Percentiles rank a stretch among this genome's conserved stretches.
phyloP scores from a whole-genome alignment of 2,329 filamentous ascomycete species.

The Dichotomopilus funicola region DNA sequence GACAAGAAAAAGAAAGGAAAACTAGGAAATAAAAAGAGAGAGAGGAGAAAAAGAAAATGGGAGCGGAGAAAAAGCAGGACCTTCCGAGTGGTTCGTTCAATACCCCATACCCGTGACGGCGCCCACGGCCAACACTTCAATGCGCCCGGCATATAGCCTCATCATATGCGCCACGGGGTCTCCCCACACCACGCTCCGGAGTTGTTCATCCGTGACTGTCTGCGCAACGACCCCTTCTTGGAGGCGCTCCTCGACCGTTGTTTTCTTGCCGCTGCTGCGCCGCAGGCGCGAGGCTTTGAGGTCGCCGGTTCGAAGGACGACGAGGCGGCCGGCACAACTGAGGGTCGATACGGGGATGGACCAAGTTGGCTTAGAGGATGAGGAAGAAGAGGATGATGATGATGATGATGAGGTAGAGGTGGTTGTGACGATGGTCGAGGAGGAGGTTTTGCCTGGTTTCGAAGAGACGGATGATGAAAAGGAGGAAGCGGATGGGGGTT shows the following conservation, averaged over 20 bases:
- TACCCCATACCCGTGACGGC: constrained; percentile 49
- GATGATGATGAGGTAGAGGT: background rate
- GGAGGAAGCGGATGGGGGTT: background rate
- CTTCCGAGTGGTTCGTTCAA: constrained; percentile 5
- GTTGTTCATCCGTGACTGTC: constrained; percentile 58
- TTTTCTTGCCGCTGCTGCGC: constrained; percentile 37
- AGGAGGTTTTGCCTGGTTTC: background rate
- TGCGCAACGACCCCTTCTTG: constrained; percentile 61
- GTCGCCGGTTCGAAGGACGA: constrained; percentile 55
- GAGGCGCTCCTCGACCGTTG: constrained; percentile 44
- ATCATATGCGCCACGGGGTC: constrained; percentile 77
- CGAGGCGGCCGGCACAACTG: constrained; percentile 62
- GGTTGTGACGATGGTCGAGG: background rate
- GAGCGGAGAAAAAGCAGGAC: background rate
- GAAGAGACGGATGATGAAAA: no score
- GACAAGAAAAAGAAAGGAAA: background rate
- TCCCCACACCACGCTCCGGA: constrained; percentile 69
- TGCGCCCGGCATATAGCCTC: constrained; percentile 65
- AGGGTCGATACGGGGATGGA: constrained; percentile 58
- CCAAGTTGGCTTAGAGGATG: constrained; percentile 45
- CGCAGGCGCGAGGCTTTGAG: constrained; percentile 29
- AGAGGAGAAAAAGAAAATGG: background rate
- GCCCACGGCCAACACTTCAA: constrained; percentile 64
- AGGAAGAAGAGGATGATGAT: background rate
- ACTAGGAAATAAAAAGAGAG: background rate